Conservation (phyloP, 2,329 filamentous ascomycete species). For the Stagonosporopsis cucurbitacearum region DNA sequence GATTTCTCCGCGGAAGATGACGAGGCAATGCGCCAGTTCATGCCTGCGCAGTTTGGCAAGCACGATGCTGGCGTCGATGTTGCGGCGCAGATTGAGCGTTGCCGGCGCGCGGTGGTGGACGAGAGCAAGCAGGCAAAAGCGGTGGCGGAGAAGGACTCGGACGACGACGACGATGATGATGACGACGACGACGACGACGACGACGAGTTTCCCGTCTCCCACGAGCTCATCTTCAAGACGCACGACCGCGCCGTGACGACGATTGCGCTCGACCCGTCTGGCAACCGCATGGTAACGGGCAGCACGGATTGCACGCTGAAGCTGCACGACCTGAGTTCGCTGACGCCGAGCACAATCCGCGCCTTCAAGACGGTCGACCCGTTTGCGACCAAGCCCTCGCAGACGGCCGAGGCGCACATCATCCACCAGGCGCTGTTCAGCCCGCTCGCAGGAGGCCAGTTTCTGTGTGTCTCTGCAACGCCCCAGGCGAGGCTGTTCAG, state of each 20-base stretch:
- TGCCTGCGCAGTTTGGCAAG: slow-evolving; percentile 87
- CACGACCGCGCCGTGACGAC: slow-evolving; percentile 88
- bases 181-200: slow-evolving; percentile 84
- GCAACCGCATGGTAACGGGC: slow-evolving; percentile 84
- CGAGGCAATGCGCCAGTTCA: slow-evolving; percentile 75
- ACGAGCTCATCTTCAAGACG: slow-evolving; percentile 90
- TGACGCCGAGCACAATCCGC: slow-evolving; percentile 92
- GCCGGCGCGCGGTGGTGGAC: slow-evolving; percentile 65
- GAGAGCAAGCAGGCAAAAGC: slow-evolving; percentile 39
- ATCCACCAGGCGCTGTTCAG: slow-evolving; percentile 89
- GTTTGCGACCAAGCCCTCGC: slow-evolving; percentile 73
- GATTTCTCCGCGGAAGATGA: slow-evolving; percentile 54
- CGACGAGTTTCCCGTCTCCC: slow-evolving; percentile 89
- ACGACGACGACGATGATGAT: slow-evolving; percentile 61
- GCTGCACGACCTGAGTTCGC: slow-evolving; percentile 91
- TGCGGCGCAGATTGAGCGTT: slow-evolving; percentile 79
- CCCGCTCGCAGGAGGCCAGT: slow-evolving; percentile 75
- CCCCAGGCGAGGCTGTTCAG: slow-evolving; percentile 89
- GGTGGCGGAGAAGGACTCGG: slow-evolving; percentile 44
- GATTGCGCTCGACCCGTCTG: slow-evolving; percentile 82
- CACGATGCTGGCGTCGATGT: slow-evolving; percentile 75
- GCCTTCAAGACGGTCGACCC: slow-evolving; percentile 94
- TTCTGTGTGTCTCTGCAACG: slow-evolving; percentile 87
- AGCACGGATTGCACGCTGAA: slow-evolving; percentile 92
- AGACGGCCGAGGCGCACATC: slow-evolving; percentile 81